Percentiles rank a stretch among this genome's conserved stretches.
Conservation (phyloP, 2,329 filamentous ascomycete species). For the Fusarium bactridioides region DNA sequence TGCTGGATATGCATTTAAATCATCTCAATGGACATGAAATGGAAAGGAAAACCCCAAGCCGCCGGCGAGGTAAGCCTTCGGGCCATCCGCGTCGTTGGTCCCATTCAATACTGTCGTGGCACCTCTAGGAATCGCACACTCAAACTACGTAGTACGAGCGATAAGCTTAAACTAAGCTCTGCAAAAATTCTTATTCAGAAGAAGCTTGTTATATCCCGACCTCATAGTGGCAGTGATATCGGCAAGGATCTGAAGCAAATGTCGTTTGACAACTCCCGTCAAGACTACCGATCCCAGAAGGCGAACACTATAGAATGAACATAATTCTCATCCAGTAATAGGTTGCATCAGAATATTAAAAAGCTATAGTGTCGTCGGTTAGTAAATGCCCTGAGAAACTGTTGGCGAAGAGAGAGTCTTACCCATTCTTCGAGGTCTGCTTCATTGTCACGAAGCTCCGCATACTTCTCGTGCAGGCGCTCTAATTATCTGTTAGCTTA, state of each 20-base stretch:
- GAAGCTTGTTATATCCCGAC: neutral
- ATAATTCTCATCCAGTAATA: rapidly evolving
- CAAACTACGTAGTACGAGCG: neutral
- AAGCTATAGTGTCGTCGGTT: neutral
- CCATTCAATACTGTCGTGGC: neutral
- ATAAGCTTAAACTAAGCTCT: neutral
- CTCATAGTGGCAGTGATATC: neutral
- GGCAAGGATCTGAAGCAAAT: neutral
- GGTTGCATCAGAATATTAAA: neutral
- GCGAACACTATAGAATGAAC: rapidly evolving
- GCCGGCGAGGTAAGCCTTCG: neutral
- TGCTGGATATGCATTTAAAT: rapidly evolving
- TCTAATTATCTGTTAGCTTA: neutral
- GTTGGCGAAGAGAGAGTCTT: rapidly evolving
- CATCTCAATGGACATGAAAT: rapidly evolving
- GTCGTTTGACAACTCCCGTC: neutral
- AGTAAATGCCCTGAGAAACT: rapidly evolving
- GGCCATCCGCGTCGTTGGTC: neutral
- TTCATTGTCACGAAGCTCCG: neutral
- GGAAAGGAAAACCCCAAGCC: no score
- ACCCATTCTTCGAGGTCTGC: neutral
- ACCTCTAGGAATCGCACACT: neutral
- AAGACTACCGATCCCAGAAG: neutral
- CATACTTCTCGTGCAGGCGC: neutral
- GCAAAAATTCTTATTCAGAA: no score